Percentiles rank a stretch among this genome's conserved stretches.
These are phyloP conservation scores for Saccharomycopsis fermentans DNA, from an alignment of 805 yeast species.

Conservation along the genomic window DNA sequence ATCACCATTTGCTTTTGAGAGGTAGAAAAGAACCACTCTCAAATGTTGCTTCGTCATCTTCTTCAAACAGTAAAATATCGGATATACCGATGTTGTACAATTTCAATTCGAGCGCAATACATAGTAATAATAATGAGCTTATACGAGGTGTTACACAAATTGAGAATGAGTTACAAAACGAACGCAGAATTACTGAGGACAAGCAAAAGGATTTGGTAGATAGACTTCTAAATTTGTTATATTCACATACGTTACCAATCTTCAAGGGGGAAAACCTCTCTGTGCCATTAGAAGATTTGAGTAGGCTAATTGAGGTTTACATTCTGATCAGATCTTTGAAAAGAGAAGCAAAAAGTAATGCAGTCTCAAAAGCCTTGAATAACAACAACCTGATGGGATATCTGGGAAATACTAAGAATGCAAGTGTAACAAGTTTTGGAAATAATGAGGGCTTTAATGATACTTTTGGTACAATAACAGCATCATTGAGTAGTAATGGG, in stretches of 20 bases:
- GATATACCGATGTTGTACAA: conserved; percentile 26
- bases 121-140: conserved; percentile 19
- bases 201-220: conserved; percentile 25
- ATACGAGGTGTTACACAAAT: conserved; percentile 14
- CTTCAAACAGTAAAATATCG: conserved; percentile 25
- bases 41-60: conserved; percentile 23
- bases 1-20: conserved; percentile 14
- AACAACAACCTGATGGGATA: neutral
- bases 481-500: conserved; percentile 3
- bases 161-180: conserved; percentile 8
- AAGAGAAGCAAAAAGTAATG: neutral
- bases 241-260: conserved; percentile 26
- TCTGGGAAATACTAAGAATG: neutral
- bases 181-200: conserved; percentile 22
- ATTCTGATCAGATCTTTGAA: conserved; percentile 21
- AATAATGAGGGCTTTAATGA: neutral
- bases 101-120: conserved; percentile 23
- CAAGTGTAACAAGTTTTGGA: neutral
- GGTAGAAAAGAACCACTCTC: conserved; percentile 8
- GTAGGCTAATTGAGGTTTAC: conserved; percentile 27
- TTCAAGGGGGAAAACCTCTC: conserved; percentile 28
- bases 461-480: conserved; percentile 1
- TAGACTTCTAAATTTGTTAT: conserved; percentile 26
- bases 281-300: conserved; percentile 30
- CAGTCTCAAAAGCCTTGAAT: neutral